Base-by-base conservation (phyloP, 345 rosid species). In the Tarenaya hassleriana region DNA sequence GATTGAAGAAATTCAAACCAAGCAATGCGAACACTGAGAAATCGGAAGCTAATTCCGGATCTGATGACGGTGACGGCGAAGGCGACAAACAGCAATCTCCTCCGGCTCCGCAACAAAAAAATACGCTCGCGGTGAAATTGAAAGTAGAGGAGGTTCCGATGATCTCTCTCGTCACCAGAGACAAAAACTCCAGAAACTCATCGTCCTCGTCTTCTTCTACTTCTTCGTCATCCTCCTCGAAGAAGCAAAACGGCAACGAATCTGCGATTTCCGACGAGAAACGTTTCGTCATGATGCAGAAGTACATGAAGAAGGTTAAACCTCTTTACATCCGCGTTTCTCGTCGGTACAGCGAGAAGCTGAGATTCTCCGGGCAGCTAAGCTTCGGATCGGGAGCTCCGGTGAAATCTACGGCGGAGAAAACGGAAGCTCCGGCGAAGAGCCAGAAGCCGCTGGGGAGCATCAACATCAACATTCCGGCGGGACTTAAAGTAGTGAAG, bases 271-370 rank as follows among this genome's bases (percentile, higher is more conserved):
- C 70, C 1, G 68, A 67, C 31, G 75, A 71, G 41, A 63, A 69
- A 49, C 62, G 58, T 12, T 75, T 79, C 64, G 83, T 74, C 19
- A 77, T 73, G 44, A 68, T 85, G 95, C 84, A 80, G 46, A 78
- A 78, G 21, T 85, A 85, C 32, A 46, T 85, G 50, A 82, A 79
- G 64, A 85, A 85, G 61, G 89, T 85, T 31, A 85, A 76, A 69
- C 95, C 90, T 8, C 75, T 85, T 15, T 85, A 85, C 63, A 61
- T 85, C 29, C 76, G 83, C 18, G 87, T 79, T 42, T 85, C 94
- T 1, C 74, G 69, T 58, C 69, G 77, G 38, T 80, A 78, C 63
- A 82, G 19, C 13, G 16, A 79, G 47, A 83, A 81, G 48, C 51
- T 81, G 63, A 60, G 63, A 12, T 71, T 75, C 45, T 65, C 88